Conservation (phyloP, 2,329 filamentous ascomycete genomes). For the Neoarthrinium moseri region DNA sequence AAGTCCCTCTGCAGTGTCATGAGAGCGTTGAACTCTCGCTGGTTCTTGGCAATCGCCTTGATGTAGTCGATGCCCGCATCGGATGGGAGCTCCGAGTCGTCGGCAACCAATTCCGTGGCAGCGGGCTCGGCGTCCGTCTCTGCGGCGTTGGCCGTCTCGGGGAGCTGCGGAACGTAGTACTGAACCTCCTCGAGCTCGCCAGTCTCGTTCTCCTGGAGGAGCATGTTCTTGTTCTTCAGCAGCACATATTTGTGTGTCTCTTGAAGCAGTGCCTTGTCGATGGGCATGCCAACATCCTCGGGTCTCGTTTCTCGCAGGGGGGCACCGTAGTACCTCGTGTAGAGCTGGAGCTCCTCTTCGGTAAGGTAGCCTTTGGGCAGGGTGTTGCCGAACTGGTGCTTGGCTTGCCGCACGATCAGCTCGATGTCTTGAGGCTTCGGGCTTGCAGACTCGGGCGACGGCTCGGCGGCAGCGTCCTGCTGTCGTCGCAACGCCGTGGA, state of each 20-base stretch:
- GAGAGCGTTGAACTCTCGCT: slow-evolving; percentile 54
- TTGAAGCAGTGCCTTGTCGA: slow-evolving; percentile 22
- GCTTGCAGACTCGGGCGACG: slow-evolving; percentile 6
- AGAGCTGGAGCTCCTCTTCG: slow-evolving; percentile 69
- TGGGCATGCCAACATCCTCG: slow-evolving; percentile 55
- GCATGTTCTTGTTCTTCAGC: slow-evolving; percentile 35
- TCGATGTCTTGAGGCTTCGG: slow-evolving; percentile 46
- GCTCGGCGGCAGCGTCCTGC: slow-evolving; percentile 16
- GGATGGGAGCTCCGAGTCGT: slow-evolving; percentile 24
- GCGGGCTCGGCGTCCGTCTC: slow-evolving; percentile 10
- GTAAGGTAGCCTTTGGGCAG: slow-evolving; percentile 71
- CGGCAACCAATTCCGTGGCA: no score
- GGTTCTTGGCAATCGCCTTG: slow-evolving; percentile 49
- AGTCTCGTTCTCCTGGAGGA: slow-evolving; percentile 54
- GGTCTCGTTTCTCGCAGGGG: slow-evolving; percentile 62
- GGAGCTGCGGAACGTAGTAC: slow-evolving; percentile 29
- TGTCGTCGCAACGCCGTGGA: slow-evolving; percentile 19
- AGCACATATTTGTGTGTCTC: slow-evolving; percentile 15
- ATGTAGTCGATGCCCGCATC: slow-evolving; percentile 40
- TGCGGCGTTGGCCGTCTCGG: slow-evolving; percentile 21
- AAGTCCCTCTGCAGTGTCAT: slow-evolving; percentile 58
- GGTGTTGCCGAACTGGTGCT: slow-evolving; percentile 73
- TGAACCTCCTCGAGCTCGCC: slow-evolving; percentile 64
- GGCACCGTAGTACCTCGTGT: slow-evolving; percentile 77
- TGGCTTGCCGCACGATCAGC: slow-evolving; percentile 65